Conservation (phyloP, 345 rosid species). For the Atalantia buxifolia region DNA sequence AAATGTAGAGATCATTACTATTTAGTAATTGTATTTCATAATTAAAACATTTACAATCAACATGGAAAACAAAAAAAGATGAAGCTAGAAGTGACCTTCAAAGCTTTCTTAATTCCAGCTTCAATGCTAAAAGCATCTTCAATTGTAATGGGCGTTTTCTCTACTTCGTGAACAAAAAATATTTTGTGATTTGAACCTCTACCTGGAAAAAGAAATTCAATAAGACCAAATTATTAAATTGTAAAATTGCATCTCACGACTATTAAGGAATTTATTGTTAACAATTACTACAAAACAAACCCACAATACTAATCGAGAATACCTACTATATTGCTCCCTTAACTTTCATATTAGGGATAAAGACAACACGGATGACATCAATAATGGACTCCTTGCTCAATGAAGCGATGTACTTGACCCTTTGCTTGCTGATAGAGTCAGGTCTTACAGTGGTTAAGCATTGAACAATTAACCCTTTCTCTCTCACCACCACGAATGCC, state of each 20-base stretch:
- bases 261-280: background rate
- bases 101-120: conserved; percentile 61
- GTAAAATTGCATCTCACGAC: background rate
- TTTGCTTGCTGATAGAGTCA: conserved; percentile 47
- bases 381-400: conserved; percentile 68
- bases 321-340: conserved; percentile 61
- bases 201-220: conserved; percentile 30
- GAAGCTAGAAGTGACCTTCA: conserved; percentile 34
- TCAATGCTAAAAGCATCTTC: conserved; percentile 90
- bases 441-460: conserved; percentile 53
- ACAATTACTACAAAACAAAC: background rate
- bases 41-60: background rate
- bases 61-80: background rate
- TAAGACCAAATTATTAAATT: background rate
- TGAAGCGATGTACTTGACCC: conserved; percentile 56
- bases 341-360: conserved; percentile 37
- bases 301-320: background rate
- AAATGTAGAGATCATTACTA: background rate
- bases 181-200: conserved; percentile 58
- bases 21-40: background rate
- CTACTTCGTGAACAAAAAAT: conserved; percentile 56
- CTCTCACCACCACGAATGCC: conserved; percentile 64
- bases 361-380: conserved; percentile 50
- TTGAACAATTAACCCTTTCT: conserved; percentile 69
- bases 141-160: conserved; percentile 54